Conservation (phyloP, 495 filamentous ascomycete species). For the Chlorociboria aeruginascens region DNA sequence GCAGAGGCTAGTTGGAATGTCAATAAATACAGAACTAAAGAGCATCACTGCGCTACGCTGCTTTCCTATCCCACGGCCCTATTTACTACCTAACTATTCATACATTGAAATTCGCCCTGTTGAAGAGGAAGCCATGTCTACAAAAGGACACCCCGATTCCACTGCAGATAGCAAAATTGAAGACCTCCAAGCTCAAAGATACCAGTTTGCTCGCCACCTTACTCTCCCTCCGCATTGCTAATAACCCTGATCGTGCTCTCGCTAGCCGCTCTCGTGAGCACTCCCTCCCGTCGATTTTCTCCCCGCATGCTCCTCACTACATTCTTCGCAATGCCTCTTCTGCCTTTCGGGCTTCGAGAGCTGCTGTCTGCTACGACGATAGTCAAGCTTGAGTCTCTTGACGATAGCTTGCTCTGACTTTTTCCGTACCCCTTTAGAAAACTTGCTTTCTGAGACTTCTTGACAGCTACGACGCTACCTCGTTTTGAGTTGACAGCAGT, state of each 20-base stretch:
- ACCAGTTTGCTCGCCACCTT: background rate
- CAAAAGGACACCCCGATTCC: background rate
- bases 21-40: no score
- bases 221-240: background rate
- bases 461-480: constrained; percentile 3
- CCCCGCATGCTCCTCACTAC: constrained; percentile 4
- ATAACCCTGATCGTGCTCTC: constrained; percentile 11
- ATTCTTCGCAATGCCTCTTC: constrained; percentile 5
- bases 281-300: background rate
- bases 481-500: constrained; percentile 4
- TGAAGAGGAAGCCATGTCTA: constrained; percentile 15
- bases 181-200: background rate
- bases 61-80: background rate
- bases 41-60: no score
- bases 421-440: constrained; percentile 7
- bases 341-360: background rate
- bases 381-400: constrained; percentile 13
- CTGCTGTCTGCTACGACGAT: constrained; percentile 1
- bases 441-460: constrained; percentile 4
- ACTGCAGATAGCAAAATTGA: background rate
- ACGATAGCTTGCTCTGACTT: constrained; percentile 5
- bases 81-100: constrained; percentile 6
- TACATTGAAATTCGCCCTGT: constrained; percentile 10
- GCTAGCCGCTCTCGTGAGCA: background rate
- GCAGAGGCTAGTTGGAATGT: no score